A percentile compares a stretch with the other conserved stretches of the same genome.
These are phyloP conservation scores for Sporothrix brunneoviolacea DNA, from an alignment of 2,329 filamentous ascomycete species.

Conservation along the genomic window DNA sequence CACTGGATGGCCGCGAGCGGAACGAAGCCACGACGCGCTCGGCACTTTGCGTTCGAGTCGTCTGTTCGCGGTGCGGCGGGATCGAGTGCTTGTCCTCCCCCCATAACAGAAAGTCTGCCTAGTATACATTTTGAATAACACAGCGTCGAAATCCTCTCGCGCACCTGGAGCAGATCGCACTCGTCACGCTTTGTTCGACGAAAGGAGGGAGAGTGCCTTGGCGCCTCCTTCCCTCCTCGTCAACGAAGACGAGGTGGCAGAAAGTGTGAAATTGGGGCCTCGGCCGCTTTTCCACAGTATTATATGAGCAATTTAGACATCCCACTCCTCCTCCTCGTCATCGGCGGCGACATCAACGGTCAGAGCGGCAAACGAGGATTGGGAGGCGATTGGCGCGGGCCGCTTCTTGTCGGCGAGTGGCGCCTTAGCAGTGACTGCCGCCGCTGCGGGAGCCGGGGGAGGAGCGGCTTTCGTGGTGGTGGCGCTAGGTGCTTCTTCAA, in stretches of 20 bases:
- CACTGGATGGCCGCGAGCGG: background rate
- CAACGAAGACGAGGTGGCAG: background rate
- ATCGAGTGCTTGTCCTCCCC: no score
- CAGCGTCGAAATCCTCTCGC: no score
- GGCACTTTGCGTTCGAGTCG: no score
- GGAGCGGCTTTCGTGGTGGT: conserved; percentile 21
- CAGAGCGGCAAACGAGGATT: conserved; percentile 44
- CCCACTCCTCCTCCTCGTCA: conserved; percentile 44
- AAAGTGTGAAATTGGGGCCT: background rate
- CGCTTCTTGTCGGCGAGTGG: conserved; percentile 22
- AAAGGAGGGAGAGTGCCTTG: no score
- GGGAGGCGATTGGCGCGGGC: conserved; percentile 31
- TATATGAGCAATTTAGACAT: conserved; percentile 32
- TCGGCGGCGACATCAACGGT: conserved; percentile 34
- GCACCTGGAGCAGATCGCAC: no score
- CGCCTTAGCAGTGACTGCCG: conserved; percentile 16
- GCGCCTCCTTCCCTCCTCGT: no score
- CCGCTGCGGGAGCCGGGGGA: conserved; percentile 21
- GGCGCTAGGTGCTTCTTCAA: conserved; percentile 19
- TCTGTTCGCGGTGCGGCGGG: no score
- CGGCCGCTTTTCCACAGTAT: background rate
- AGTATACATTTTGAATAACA: no score
- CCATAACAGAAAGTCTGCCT: no score
- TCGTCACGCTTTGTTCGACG: no score
- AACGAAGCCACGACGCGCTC: no score